phyloP scores from a whole-genome alignment of 495 filamentous ascomycete genomes.

The Trypethelium eluteriae region DNA sequence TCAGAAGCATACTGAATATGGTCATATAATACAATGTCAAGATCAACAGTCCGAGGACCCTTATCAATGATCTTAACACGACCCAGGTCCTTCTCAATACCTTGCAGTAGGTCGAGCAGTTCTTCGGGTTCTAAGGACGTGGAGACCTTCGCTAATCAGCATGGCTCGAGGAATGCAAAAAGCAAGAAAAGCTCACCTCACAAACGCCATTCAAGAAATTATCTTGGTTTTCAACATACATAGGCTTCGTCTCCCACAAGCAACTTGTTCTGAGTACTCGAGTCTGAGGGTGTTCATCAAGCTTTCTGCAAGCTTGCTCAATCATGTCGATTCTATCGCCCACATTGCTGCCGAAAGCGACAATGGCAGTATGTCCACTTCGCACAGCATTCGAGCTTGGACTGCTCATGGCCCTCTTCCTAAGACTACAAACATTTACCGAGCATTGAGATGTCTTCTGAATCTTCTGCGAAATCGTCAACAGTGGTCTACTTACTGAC shows the following conservation, averaged over 20 bases:
- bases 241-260: slow-evolving; percentile 88
- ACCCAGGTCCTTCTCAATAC: slow-evolving; percentile 70
- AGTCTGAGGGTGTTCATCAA: slow-evolving; percentile 59
- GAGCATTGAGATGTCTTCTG: neutral
- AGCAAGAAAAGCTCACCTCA: slow-evolving; percentile 55
- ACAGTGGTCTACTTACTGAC: neutral
- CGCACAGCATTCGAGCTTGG: neutral
- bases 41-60: slow-evolving; percentile 84
- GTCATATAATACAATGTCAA: slow-evolving; percentile 88
- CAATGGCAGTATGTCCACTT: slow-evolving; percentile 52
- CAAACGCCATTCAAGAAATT: slow-evolving; percentile 89
- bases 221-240: slow-evolving; percentile 88
- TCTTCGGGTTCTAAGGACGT: slow-evolving; percentile 66
- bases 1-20: slow-evolving; percentile 55
- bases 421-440: neutral
- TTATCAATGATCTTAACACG: slow-evolving; percentile 83
- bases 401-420: neutral
- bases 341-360: slow-evolving; percentile 89
- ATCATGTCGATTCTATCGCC: slow-evolving; percentile 80
- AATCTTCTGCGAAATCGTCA: neutral
- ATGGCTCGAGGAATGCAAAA: neutral
- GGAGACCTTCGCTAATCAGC: slow-evolving; percentile 53
- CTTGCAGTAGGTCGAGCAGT: slow-evolving; percentile 71
- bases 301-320: slow-evolving; percentile 67
- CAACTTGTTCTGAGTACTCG: slow-evolving; percentile 71